Evolutionary conservation across 148 eudicot genomes (phyloP).

Genomic region (Cornus suecica): DNA sequence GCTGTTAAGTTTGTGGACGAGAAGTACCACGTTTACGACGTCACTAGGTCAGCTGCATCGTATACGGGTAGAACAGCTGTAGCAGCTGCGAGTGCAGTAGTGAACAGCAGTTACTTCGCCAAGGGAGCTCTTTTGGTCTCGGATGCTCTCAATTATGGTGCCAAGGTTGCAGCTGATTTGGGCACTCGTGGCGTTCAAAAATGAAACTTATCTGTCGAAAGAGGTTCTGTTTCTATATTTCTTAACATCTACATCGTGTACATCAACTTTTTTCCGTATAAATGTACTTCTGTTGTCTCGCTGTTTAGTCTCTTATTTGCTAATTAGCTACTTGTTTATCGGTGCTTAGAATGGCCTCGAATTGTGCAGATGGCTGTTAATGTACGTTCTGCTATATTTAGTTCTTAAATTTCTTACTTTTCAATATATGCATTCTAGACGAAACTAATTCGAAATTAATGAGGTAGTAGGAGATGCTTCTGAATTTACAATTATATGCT

Average conservation of each 20-base stretch:
- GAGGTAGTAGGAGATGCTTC: background rate
- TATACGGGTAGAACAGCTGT: constrained; percentile 65
- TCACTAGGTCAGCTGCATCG: constrained; percentile 52
- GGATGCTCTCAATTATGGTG: constrained; percentile 56
- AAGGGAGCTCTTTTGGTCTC: constrained; percentile 78
- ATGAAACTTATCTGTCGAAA: constrained; percentile 18
- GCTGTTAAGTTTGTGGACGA: constrained; percentile 59
- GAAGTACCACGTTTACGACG: constrained; percentile 49
- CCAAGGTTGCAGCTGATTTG: constrained; percentile 68
- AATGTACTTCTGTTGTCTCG: background rate
- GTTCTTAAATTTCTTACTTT: background rate
- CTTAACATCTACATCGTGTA: background rate
- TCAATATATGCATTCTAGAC: background rate
- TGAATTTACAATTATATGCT: background rate
- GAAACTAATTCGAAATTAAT: background rate
- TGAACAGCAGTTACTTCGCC: constrained; percentile 67
- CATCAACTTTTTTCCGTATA: background rate
- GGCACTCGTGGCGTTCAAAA: constrained; percentile 33
- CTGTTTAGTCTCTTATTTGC: background rate
- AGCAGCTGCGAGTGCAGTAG: constrained; percentile 67
- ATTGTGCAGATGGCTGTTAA: background rate
- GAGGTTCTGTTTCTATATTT: background rate
- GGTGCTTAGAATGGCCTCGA: background rate
- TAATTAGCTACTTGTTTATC: background rate
- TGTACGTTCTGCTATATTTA: too few species aligned